A percentile compares a stretch with the other conserved stretches of the same genome.
These are phyloP conservation scores for Cyclocybe aegerita DNA, from an alignment of 768 basidiomycete genomes.

Conservation along the genomic window DNA sequence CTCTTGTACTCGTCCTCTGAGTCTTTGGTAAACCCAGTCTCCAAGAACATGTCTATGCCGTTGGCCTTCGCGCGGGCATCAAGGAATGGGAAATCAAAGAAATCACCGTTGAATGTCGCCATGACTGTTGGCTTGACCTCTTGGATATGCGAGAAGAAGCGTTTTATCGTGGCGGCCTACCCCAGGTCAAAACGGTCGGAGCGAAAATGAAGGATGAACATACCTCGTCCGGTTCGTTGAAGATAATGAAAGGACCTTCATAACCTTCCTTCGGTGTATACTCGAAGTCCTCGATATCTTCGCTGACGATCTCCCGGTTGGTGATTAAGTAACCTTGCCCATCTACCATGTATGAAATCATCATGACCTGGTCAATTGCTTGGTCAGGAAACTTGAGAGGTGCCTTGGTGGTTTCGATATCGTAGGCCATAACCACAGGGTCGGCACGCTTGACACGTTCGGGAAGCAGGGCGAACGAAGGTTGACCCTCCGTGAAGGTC, in stretches of 20 bases:
- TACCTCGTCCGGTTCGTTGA: slow-evolving; percentile 93
- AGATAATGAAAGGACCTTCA: slow-evolving; percentile 93
- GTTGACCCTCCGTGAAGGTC: slow-evolving; percentile 78
- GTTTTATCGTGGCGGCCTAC: slow-evolving; percentile 75
- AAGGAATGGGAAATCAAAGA: slow-evolving; percentile 98
- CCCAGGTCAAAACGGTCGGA: slow-evolving; percentile 3
- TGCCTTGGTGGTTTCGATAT: slow-evolving; percentile 99
- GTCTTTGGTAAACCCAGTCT: slow-evolving; percentile 92
- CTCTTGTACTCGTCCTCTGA: slow-evolving; percentile 95
- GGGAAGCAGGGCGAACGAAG: slow-evolving; percentile 63
- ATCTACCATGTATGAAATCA: slow-evolving; percentile 99
- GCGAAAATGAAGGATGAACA: neutral
- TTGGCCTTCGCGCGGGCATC: slow-evolving; percentile 81
- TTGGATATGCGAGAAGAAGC: slow-evolving; percentile 93
- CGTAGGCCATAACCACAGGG: slow-evolving; percentile 97
- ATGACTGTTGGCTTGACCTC: slow-evolving; percentile 95
- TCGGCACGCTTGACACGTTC: slow-evolving; percentile 98
- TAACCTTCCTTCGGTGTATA: slow-evolving; percentile 98
- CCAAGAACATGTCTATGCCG: slow-evolving; percentile 95
- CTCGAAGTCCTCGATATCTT: slow-evolving; percentile 98
- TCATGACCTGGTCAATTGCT: slow-evolving; percentile 97
- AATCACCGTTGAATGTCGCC: slow-evolving; percentile 98
- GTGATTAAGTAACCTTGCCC: slow-evolving; percentile 97
- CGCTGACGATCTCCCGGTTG: slow-evolving; percentile 94
- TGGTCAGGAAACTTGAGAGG: slow-evolving; percentile 99